phyloP scores from a whole-genome alignment of 164 flowering plant genomes.

The Magnolia kwangsiensis region DNA sequence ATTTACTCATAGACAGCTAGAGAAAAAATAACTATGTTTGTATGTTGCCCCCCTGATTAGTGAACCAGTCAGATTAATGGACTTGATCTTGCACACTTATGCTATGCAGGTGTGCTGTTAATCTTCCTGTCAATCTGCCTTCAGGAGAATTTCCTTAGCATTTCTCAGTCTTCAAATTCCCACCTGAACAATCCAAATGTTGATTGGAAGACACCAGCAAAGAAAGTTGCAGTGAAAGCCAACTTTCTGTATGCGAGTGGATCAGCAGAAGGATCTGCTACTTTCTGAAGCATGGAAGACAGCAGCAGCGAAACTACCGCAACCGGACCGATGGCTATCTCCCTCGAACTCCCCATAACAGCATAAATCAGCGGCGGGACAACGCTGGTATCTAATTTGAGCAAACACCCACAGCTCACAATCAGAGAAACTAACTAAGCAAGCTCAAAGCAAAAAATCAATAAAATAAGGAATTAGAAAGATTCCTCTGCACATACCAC shows the following conservation, averaged over 20 bases:
- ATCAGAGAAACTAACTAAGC: not conserved
- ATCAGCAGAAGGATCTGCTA: slow-evolving; percentile 56
- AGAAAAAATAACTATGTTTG: too few species aligned
- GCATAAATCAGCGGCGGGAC: slow-evolving; percentile 84
- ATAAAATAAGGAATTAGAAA: not conserved
- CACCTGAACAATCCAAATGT: slow-evolving; percentile 70
- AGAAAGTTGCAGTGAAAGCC: slow-evolving; percentile 74
- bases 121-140: too few species aligned
- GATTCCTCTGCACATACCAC: too few species aligned
- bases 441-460: not conserved
- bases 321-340: slow-evolving; percentile 85
- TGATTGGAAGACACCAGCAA: slow-evolving; percentile 77
- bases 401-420: slow-evolving; percentile 3
- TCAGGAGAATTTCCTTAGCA: too few species aligned
- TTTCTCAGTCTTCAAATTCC: not conserved
- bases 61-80: too few species aligned
- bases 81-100: too few species aligned
- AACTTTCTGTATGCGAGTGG: slow-evolving; percentile 51
- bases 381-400: slow-evolving; percentile 61
- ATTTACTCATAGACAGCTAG: too few species aligned
- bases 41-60: too few species aligned
- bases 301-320: slow-evolving; percentile 80
- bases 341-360: slow-evolving; percentile 85
- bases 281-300: slow-evolving; percentile 51
- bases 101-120: too few species aligned